Base-by-base conservation (phyloP, 1,284 basidiomycete genomes). In the Nidula niveotomentosa region DNA sequence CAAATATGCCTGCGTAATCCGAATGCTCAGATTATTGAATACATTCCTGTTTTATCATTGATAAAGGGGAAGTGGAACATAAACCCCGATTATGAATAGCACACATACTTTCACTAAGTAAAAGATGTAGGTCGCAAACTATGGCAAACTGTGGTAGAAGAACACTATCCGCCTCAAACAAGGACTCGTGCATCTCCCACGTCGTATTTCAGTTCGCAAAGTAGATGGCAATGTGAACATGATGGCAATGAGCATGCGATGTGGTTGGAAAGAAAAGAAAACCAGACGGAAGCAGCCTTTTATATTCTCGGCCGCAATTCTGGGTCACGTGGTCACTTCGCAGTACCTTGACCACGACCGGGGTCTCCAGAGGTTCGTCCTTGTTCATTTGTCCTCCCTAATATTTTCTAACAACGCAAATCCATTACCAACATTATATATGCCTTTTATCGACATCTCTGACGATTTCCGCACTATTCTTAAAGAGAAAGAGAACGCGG, bases 121-220 rank as follows among this genome's bases (percentile, higher is more conserved):
- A 53, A 44, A 58, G 47, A 68, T 88, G 80, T 88, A 59, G 66
- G 79, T 85, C 83, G 60, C 77, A 82, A 75, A 83, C 80, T 89
- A 90, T 90, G 84, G 83, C 85, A 80, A 75, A 76, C 72, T 72
- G 72, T 75, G 79, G 81, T 84, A 53, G 56, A 56, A 62, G 55
- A 58, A 75, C 79, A 76, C 79, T 70, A 75, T 75, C 74, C 71
- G 72, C 88, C 85, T 90, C 88, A 90, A 90, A 90, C 88, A 72
- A 81, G 79, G 84, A 86, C 75, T 56, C 30, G 5, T 52, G 52
- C 17, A 34, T 69, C 62, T 60, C 55, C 64, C 68, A 56, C 57
- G 46, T 47, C 50, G 30, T 15, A 7, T 10, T n/a, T 15, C 35
- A n/a, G 44, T 30, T 30, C 30, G 30, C 30, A 30, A 30, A 30